Percentiles rank a stretch among this genome's conserved stretches.
These are phyloP conservation scores for Lactarius indigo DNA, from an alignment of 768 basidiomycete species.

Conservation along the genomic window DNA sequence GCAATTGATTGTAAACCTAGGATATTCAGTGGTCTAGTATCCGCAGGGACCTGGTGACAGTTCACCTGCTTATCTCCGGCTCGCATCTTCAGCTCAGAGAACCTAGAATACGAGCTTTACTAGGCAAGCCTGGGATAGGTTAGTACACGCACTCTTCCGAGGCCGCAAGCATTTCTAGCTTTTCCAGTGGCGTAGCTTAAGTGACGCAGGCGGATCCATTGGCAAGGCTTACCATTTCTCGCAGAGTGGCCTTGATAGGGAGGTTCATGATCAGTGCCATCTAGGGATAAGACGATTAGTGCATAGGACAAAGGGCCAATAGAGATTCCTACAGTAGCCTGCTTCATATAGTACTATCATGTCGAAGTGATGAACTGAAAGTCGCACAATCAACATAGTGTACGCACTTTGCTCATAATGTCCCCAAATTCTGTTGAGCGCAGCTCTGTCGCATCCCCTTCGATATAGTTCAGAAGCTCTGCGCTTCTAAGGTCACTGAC, in stretches of 20 bases:
- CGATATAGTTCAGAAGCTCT: constrained; percentile 51
- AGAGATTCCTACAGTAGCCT: constrained; percentile 6
- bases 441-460: constrained; percentile 40
- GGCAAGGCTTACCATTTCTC: constrained; percentile 55
- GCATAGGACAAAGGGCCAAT: constrained; percentile 7
- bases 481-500: constrained; percentile 57
- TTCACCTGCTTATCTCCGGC: constrained; percentile 70
- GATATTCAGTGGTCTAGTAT: neutral
- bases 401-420: constrained; percentile 76
- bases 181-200: constrained; percentile 1
- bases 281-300: constrained; percentile 33
- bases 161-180: constrained; percentile 24
- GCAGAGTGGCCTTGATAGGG: constrained; percentile 49
- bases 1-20: constrained; percentile 62
- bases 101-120: constrained; percentile 38
- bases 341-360: constrained; percentile 34
- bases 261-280: constrained; percentile 66
- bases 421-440: constrained; percentile 74
- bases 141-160: constrained; percentile 30
- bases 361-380: constrained; percentile 35
- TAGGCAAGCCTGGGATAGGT: neutral
- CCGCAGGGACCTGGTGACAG: neutral
- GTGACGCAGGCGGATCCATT: neutral
- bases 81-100: constrained; percentile 65
- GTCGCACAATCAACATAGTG: neutral